These are phyloP conservation scores for Dictyostelium brefeldianum DNA, from an alignment of 78 protist genomes.

Conservation along the genomic window DNA sequence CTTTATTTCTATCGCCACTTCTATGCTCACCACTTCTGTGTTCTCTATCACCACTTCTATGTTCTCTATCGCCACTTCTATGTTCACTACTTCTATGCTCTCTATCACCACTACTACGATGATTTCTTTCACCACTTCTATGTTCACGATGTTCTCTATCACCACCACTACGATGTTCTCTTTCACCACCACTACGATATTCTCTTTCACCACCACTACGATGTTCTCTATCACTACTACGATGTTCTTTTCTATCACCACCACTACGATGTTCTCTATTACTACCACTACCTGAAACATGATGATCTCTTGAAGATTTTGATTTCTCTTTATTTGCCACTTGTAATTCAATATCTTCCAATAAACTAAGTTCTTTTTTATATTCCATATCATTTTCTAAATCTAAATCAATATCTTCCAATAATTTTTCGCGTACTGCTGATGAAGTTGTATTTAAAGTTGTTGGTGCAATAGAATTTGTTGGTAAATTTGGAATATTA, in stretches of 20 bases:
- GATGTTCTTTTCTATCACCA: neutral
- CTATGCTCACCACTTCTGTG: neutral
- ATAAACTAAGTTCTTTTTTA: slow-evolving; percentile 25
- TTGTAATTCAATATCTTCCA: neutral
- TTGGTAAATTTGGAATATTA: neutral
- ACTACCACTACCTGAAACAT: neutral
- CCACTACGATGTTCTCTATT: slow-evolving; percentile 3
- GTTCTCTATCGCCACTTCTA: neutral
- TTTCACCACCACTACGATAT: neutral
- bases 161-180: neutral
- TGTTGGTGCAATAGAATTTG: neutral
- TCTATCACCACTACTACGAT: neutral
- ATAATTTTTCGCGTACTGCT: neutral
- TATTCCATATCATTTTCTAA: slow-evolving; percentile 40
- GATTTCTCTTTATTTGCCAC: neutral
- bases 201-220: slow-evolving; percentile 17
- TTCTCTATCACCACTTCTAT: neutral
- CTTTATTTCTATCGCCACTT: neutral
- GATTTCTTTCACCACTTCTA: neutral
- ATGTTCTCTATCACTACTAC: slow-evolving; percentile 4
- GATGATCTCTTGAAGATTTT: slow-evolving; percentile 3
- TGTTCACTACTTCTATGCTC: neutral
- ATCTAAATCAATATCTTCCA: neutral
- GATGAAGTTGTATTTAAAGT: neutral
- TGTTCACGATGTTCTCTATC: neutral